These are phyloP conservation scores for Trifolium repens DNA, from an alignment of 306 rosid genomes.

Conservation along the genomic window DNA sequence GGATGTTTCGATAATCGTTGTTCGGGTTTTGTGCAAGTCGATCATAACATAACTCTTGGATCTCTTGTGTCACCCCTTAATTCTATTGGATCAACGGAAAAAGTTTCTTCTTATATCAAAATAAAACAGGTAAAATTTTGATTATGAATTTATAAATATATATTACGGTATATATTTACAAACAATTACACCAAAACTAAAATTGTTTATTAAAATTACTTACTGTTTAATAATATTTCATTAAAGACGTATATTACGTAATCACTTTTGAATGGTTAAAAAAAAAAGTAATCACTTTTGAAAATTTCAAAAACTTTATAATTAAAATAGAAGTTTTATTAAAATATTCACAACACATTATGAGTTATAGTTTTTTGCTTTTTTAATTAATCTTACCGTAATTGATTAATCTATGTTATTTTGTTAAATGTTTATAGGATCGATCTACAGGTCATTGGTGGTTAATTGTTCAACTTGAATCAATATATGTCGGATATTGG, in stretches of 20 bases:
- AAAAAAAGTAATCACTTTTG: background rate
- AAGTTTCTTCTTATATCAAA: fast-evolving
- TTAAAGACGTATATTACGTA: background rate
- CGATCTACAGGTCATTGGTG: conserved; percentile 22
- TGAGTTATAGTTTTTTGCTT: background rate
- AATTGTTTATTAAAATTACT: no score
- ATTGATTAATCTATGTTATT: background rate
- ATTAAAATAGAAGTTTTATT: background rate
- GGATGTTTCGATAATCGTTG: background rate
- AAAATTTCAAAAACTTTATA: background rate
- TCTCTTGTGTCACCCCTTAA: fast-evolving
- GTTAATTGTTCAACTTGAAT: background rate
- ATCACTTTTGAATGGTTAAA: background rate
- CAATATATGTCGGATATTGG: background rate
- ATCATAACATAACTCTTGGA: background rate
- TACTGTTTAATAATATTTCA: background rate
- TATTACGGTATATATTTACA: background rate
- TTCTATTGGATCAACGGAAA: background rate
- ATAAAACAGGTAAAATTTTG: background rate
- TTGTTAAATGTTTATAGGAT: conserved; percentile 12
- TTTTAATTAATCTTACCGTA: background rate
- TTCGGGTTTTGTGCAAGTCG: conserved; percentile 21
- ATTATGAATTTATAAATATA: background rate
- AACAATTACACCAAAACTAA: background rate
- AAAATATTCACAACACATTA: background rate